Base-by-base conservation (phyloP, 352 stramenopile genomes). In the Pythium apleroticum region DNA sequence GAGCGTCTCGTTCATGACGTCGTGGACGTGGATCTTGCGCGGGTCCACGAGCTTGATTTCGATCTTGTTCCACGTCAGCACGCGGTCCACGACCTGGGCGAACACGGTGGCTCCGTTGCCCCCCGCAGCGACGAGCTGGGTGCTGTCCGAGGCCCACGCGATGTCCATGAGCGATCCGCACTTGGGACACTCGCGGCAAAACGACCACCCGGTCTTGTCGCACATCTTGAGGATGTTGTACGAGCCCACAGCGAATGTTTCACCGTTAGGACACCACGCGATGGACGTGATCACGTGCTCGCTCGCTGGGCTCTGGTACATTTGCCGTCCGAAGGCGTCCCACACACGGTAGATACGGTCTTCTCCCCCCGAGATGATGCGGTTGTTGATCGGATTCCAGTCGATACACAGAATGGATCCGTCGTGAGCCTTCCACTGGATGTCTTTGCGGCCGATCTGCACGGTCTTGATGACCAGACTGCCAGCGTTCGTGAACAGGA, bases 171-270 rank as follows among this genome's bases (percentile, higher is more conserved):
- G 67, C 14, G 91, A 98, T 22, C 92, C 92, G 20, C 77, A 84
- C 25, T 80, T 73, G 7, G 84, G 83, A 6, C 89, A 73, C 57
- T 98, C 90, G 28, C 92, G 80, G 57, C 85, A 92, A 62, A 93
- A 92, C 8, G 85, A 97, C 92, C 91, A 98, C 1, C 95, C 95
- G 0, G 88, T 97, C 65, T 96, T 88, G 62, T 98, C 94, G 65
- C 94, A 98, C 31, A 98, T 74, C 4, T 88, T 73, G n/a, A 98
- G 74, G 65, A 96, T 84, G 66, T 98, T 96, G 76, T 91, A 98
- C 10, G 88, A 93, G 9, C 94, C 95, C 4, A 97, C 94, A 10
- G 89, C 90, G 66, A 98, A 98, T 19, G 72, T 86, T 35, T 84
- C 86, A 20, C 94, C 94, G 52, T 96, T 97, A 0, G 95, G 93